These are phyloP conservation scores for Trichothecium roseum DNA, from an alignment of 2,329 filamentous ascomycete species.

Conservation along the genomic window DNA sequence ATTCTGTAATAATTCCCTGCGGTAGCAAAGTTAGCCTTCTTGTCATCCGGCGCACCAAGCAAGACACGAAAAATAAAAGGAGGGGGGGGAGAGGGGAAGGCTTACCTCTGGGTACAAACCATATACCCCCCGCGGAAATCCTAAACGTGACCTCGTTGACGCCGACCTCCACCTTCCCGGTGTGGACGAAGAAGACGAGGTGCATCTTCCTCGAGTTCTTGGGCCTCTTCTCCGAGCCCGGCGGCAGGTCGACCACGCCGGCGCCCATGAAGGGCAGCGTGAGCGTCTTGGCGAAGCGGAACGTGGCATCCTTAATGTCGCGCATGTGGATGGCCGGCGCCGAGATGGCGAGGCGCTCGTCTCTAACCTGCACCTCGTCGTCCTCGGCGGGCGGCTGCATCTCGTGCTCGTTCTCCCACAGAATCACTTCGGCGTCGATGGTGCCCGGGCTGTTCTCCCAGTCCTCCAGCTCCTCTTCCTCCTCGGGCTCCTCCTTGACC, in stretches of 20 bases:
- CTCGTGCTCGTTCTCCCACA: slow-evolving; percentile 52
- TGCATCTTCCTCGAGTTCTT: slow-evolving; percentile 97
- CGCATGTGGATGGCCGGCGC: slow-evolving; percentile 45
- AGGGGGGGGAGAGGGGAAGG: slow-evolving; percentile 10
- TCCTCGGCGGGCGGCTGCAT: slow-evolving; percentile 40
- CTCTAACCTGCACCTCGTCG: slow-evolving; percentile 41
- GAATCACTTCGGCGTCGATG: slow-evolving; percentile 51
- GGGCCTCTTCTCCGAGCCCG: slow-evolving; percentile 70
- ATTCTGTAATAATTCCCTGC: slow-evolving; percentile 92
- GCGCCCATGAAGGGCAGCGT: slow-evolving; percentile 78
- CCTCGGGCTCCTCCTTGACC: slow-evolving; percentile 26
- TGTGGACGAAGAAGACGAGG: slow-evolving; percentile 88
- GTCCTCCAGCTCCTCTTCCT: slow-evolving; percentile 48
- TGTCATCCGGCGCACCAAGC: slow-evolving; percentile 1
- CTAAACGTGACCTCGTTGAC: slow-evolving; percentile 68
- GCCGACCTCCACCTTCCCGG: slow-evolving; percentile 71
- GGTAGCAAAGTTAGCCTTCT: not conserved
- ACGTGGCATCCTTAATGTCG: slow-evolving; percentile 55
- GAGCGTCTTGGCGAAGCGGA: slow-evolving; percentile 82
- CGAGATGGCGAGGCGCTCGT: slow-evolving; percentile 47
- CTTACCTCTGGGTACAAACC: slow-evolving; percentile 91
- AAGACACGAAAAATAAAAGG: not conserved
- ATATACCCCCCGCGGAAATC: slow-evolving; percentile 79
- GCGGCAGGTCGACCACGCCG: slow-evolving; percentile 80
- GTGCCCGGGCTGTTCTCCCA: slow-evolving; percentile 63